phyloP scores from a whole-genome alignment of 768 basidiomycete genomes.

The Mrakia gelida region DNA sequence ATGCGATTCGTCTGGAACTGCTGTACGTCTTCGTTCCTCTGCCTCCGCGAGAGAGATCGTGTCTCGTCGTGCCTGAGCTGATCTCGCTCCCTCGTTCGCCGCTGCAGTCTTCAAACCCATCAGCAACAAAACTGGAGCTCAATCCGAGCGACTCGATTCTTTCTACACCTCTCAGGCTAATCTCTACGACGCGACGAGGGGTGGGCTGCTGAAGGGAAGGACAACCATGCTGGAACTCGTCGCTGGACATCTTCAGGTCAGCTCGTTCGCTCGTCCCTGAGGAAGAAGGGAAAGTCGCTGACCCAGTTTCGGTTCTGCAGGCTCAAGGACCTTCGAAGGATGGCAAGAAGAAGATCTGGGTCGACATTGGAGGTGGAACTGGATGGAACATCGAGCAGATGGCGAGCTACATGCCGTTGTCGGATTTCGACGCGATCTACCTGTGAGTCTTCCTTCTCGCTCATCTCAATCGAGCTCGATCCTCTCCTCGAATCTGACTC shows the following conservation, averaged over 20 bases:
- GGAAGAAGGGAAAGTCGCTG: neutral
- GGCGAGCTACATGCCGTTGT: conserved; percentile 56
- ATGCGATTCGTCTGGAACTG: conserved; percentile 28
- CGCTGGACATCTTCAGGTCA: conserved; percentile 55
- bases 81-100: neutral
- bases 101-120: conserved; percentile 29
- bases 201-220: conserved; percentile 52
- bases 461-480: neutral
- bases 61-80: neutral
- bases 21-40: conserved; percentile 5
- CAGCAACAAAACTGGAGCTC: conserved; percentile 32
- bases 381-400: conserved; percentile 67
- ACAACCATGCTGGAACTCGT: conserved; percentile 68
- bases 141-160: conserved; percentile 44
- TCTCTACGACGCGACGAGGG: conserved; percentile 66
- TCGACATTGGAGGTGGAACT: conserved; percentile 74
- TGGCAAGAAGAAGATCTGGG: conserved; percentile 51
- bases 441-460: conserved; percentile 46
- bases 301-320: neutral
- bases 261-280: neutral
- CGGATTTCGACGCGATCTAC: conserved; percentile 63
- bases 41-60: neutral
- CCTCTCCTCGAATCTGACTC: neutral
- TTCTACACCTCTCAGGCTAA: conserved; percentile 68
- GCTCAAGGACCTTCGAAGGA: conserved; percentile 42